These are phyloP conservation scores for Cercospora janseana DNA, from an alignment of 2,329 filamentous ascomycete genomes.

Conservation along the genomic window DNA sequence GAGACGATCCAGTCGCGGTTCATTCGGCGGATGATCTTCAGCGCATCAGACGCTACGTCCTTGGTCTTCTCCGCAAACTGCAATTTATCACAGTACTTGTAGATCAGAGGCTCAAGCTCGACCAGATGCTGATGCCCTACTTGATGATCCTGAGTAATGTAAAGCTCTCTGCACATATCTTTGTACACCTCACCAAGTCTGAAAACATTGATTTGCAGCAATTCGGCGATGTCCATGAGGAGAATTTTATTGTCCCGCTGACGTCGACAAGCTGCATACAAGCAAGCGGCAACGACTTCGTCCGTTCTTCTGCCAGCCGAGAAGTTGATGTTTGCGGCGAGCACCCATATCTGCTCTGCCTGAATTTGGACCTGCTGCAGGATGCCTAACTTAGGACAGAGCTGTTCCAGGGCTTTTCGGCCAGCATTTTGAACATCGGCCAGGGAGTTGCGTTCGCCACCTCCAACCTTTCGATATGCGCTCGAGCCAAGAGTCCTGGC, in stretches of 20 bases:
- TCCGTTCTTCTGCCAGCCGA: conserved; percentile 81
- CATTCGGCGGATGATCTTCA: conserved; percentile 87
- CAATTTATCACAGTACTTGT: conserved; percentile 84
- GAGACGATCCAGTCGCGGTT: conserved; percentile 96
- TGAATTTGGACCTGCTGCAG: conserved; percentile 39
- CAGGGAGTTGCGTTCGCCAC: conserved; percentile 51
- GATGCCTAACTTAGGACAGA: conserved; percentile 43
- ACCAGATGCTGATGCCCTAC: conserved; percentile 56
- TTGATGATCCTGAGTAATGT: conserved; percentile 55
- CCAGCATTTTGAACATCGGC: conserved; percentile 54
- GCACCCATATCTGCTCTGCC: conserved; percentile 45
- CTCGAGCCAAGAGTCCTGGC: conserved; percentile 60
- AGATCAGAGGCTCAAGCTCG: conserved; percentile 85
- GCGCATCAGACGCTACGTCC: conserved; percentile 83
- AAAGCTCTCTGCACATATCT: conserved; percentile 65
- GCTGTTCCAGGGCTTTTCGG: conserved; percentile 43
- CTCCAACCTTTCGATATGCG: conserved; percentile 47
- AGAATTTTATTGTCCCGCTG: conserved; percentile 79
- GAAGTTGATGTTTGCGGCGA: conserved; percentile 61
- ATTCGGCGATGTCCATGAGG: conserved; percentile 92
- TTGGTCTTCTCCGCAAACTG: conserved; percentile 82
- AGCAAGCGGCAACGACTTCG: conserved; percentile 82
- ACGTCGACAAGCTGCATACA: conserved; percentile 84
- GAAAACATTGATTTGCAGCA: conserved; percentile 84
- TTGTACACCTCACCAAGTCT: conserved; percentile 89